Evolutionary conservation across 345 rosid genomes (phyloP), one percentile per base, ranked within the genome.

Genomic region (Salix arbutifolia): DNA sequence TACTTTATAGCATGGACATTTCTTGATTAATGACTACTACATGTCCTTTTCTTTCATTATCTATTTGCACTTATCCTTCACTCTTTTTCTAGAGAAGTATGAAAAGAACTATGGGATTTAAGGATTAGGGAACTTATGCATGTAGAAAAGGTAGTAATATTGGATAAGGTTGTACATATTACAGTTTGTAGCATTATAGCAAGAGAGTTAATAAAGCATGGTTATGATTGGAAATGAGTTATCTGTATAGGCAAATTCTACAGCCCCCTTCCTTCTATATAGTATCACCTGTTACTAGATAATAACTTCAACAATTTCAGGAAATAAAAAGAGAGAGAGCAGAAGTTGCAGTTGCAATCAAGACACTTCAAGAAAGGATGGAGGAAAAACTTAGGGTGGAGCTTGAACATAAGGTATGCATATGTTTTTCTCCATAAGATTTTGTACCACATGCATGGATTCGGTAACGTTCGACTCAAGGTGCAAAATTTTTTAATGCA

Each of bases 101-200:
- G 99, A 96, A 81, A 88, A 79, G 93, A 94, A 80, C 76, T 94
- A 84, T 89, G 93, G 83, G 97, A 96, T 84, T 89, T 86, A 38
- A 92, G 93, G 83, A 97, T 95, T 4, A 91, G 97, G 81, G 97
- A 92, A 77, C 93, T 96, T 53, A 96, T 96, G 99, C 92, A 75
- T 77, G 88, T 90, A 21, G 98, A 96, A 88, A 97, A 96, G 87
- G 99, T 95, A 38, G 98, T 98, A 64, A 88, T 96, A 61, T 79
- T 94, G 82, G 95, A 96, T 79, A 96, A 96, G 99, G 99, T 96
- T 77, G 19, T 73, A 37, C 44, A 46, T 14, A 52, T 69, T 76
- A 76, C 46, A 37, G 40, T 78, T 30, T 69, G 14, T 52, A 1
- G 42, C 71, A 19, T 7, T 26, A 13, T 17, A n/a, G 14, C 23